A percentile compares a stretch with the other conserved stretches of the same genome.
Conservation (phyloP, 2,329 filamentous ascomycete genomes). For the Diaporthe caulivora region DNA sequence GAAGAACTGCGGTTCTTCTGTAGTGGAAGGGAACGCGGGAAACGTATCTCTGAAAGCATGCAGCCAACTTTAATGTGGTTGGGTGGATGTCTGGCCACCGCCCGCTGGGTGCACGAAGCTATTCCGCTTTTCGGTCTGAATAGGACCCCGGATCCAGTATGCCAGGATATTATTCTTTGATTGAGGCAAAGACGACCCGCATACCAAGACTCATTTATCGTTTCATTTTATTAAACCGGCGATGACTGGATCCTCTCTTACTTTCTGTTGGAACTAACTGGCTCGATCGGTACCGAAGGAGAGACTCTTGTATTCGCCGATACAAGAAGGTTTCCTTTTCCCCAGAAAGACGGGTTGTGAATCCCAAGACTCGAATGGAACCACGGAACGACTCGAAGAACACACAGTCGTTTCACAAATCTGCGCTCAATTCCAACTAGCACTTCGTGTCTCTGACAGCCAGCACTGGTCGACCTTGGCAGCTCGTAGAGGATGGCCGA, state of each 20-base stretch:
- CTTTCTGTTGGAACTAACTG: not conserved
- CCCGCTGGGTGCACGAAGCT: slow-evolving; percentile 16
- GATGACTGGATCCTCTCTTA: too few relatives aligned
- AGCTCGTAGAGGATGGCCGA: too few relatives aligned
- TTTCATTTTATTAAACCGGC: not conserved
- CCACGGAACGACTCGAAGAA: not conserved
- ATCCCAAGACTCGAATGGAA: not conserved
- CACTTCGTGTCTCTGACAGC: not conserved
- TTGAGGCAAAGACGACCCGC: not conserved
- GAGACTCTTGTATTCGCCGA: not conserved
- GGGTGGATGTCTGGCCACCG: not conserved
- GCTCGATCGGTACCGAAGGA: too few relatives aligned
- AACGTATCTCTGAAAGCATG: not conserved
- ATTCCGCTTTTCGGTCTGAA: slow-evolving; percentile 39
- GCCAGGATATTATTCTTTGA: not conserved
- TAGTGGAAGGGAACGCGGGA: too few relatives aligned
- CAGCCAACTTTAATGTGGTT: not conserved
- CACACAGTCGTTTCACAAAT: not conserved
- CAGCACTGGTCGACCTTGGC: not conserved
- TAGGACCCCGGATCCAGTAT: slow-evolving; percentile 27
- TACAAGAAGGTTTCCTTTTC: not conserved
- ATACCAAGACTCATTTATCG: not conserved
- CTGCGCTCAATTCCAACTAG: not conserved
- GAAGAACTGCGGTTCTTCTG: too few relatives aligned
- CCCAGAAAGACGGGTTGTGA: not conserved